phyloP scores from a whole-genome alignment of 495 filamentous ascomycete genomes.

The Viridothelium virens region DNA sequence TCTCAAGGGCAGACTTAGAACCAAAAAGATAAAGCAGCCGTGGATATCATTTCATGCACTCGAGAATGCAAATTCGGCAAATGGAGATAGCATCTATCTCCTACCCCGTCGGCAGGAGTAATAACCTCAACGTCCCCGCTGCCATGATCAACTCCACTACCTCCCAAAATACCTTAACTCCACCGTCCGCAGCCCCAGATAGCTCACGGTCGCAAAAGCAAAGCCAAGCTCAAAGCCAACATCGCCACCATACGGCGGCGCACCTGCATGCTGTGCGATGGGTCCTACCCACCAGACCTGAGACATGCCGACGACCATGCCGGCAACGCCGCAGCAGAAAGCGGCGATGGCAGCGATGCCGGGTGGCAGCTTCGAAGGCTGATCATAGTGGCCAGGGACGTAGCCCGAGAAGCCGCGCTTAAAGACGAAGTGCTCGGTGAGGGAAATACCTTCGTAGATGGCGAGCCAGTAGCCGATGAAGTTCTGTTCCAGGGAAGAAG shows the following conservation, averaged over 20 bases:
- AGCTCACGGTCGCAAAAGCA: constrained; percentile 43
- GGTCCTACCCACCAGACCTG: constrained; percentile 70
- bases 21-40: neutral
- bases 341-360: constrained; percentile 63
- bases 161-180: constrained; percentile 51
- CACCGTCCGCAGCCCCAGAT: constrained; percentile 41
- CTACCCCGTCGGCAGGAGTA: no score
- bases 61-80: neutral
- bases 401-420: constrained; percentile 60
- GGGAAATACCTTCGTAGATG: constrained; percentile 66
- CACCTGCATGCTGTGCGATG: constrained; percentile 57
- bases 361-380: constrained; percentile 53
- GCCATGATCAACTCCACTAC: constrained; percentile 17
- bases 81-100: neutral
- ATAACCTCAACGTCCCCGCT: neutral
- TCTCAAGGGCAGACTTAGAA: no score
- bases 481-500: constrained; percentile 13
- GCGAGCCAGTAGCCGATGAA: constrained; percentile 65
- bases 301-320: constrained; percentile 69
- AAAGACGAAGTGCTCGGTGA: constrained; percentile 73
- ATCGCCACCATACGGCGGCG: constrained; percentile 55
- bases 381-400: constrained; percentile 51
- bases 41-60: constrained; percentile 10
- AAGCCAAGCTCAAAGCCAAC: constrained; percentile 68
- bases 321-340: constrained; percentile 61